These are phyloP conservation scores for Trametes sp. DNA, from an alignment of 1,284 basidiomycete species.

Conservation along the genomic window DNA sequence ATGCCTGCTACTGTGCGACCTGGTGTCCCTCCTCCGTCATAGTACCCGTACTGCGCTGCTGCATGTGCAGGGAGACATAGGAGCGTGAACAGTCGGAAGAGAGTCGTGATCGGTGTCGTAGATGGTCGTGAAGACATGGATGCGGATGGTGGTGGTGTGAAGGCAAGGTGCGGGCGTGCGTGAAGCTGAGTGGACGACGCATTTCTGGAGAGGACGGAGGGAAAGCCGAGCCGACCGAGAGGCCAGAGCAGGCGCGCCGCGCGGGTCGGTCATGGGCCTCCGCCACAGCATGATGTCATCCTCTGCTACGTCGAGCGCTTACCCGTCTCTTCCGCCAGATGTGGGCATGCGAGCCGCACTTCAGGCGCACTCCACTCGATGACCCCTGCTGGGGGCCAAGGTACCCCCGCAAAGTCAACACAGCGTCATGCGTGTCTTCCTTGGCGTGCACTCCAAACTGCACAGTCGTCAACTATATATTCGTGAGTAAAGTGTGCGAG, in stretches of 20 bases:
- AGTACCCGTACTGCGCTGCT: constrained; percentile 24
- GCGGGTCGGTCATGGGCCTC: background rate
- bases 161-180: background rate
- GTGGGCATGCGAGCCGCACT: background rate
- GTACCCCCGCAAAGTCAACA: background rate
- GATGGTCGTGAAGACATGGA: background rate
- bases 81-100: constrained; percentile 10
- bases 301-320: background rate
- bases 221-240: constrained; percentile 6
- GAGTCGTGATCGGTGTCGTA: background rate
- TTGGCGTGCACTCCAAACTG: background rate
- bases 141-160: constrained; percentile 9
- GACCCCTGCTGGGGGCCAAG: background rate
- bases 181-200: background rate
- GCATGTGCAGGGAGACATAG: constrained; percentile 21
- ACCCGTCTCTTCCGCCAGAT: background rate
- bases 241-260: background rate
- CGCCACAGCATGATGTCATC: background rate
- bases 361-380: background rate
- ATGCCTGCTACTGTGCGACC: constrained; percentile 28
- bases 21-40: constrained; percentile 15
- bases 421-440: background rate
- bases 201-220: constrained; percentile 1
- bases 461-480: background rate
- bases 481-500: no score